A percentile compares a stretch with the other conserved stretches of the same genome.
phyloP scores from a whole-genome alignment of 2,329 filamentous ascomycete species.

The Fusarium staphyleae region DNA sequence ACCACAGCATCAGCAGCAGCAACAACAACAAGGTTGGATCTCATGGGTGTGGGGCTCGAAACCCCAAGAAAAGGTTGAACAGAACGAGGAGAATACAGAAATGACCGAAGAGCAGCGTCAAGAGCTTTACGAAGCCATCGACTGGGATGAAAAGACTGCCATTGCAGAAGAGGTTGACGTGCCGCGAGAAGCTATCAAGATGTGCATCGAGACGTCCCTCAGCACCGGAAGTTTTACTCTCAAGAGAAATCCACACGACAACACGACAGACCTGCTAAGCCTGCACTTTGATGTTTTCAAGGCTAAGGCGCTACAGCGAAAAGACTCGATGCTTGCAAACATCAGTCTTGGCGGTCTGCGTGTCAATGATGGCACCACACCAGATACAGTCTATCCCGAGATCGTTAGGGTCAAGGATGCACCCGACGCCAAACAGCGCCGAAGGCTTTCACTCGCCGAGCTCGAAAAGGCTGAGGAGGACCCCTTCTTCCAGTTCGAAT shows the following conservation, averaged over 20 bases:
- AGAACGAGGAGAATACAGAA: constrained; percentile 73
- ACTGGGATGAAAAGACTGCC: constrained; percentile 96
- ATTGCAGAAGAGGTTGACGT: constrained; percentile 87
- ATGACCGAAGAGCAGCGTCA: constrained; percentile 97
- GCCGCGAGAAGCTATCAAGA: constrained; percentile 88
- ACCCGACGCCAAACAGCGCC: constrained; percentile 57
- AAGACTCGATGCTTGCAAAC: constrained; percentile 88
- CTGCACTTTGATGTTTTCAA: constrained; percentile 95
- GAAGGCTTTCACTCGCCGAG: constrained; percentile 61
- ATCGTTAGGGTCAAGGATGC: constrained; percentile 96
- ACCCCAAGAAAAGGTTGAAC: constrained; percentile 65
- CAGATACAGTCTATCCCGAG: constrained; percentile 89
- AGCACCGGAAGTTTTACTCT: constrained; percentile 96
- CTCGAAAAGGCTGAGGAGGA: constrained; percentile 64
- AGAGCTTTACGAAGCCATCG: constrained; percentile 95
- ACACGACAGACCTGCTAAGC: constrained; percentile 81
- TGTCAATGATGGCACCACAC: constrained; percentile 94
- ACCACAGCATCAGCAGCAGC: constrained; percentile 62
- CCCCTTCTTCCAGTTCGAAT: constrained; percentile 88
- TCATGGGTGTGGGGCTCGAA: constrained; percentile 92
- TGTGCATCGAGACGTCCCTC: constrained; percentile 92
- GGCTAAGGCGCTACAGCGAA: constrained; percentile 86
- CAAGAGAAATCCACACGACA: constrained; percentile 69
- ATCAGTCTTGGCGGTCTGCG: constrained; percentile 90
- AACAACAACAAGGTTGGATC: constrained; percentile 79